These are phyloP conservation scores for Aschersonia sp. DNA, from an alignment of 2,329 filamentous ascomycete genomes.

Conservation along the genomic window DNA sequence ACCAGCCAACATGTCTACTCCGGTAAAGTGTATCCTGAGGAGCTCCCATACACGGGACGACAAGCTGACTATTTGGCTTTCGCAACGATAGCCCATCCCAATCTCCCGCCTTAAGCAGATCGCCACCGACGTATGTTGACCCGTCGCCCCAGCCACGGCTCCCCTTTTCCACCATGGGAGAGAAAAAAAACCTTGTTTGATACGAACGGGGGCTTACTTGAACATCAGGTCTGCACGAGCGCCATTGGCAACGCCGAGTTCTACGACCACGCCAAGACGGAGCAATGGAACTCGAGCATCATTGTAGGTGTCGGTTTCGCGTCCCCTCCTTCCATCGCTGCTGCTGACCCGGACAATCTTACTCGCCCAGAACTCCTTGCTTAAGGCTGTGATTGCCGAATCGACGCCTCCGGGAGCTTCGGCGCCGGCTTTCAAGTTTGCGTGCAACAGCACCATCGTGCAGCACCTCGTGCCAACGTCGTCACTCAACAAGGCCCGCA, in stretches of 20 bases:
- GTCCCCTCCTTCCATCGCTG: background rate
- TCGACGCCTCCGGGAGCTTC: slow-evolving; percentile 42
- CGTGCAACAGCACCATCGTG: slow-evolving; percentile 96
- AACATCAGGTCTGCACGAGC: slow-evolving; percentile 60
- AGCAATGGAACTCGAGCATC: slow-evolving; percentile 81
- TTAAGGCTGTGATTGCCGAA: slow-evolving; percentile 65
- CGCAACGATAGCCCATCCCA: slow-evolving; percentile 49
- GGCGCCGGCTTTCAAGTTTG: slow-evolving; percentile 72
- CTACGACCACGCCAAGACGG: slow-evolving; percentile 80
- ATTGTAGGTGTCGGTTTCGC: slow-evolving; percentile 50
- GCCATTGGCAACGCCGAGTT: slow-evolving; percentile 59
- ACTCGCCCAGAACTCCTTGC: slow-evolving; percentile 52
- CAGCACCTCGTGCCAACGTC: slow-evolving; percentile 70
- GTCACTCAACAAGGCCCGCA: slow-evolving; percentile 44
- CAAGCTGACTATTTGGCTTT: background rate
- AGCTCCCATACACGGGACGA: no score
- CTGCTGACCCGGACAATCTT: background rate
- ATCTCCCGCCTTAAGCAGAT: slow-evolving; percentile 72
- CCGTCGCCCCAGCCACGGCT: background rate
- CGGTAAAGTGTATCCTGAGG: slow-evolving; percentile 7
- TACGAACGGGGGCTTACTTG: background rate
- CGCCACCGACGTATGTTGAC: slow-evolving; percentile 56
- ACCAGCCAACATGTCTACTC: slow-evolving; percentile 20
- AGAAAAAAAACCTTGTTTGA: background rate
- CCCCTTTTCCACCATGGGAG: background rate